These are phyloP conservation scores for Canariomyces notabilis DNA, from an alignment of 2,329 filamentous ascomycete genomes.

Conservation along the genomic window DNA sequence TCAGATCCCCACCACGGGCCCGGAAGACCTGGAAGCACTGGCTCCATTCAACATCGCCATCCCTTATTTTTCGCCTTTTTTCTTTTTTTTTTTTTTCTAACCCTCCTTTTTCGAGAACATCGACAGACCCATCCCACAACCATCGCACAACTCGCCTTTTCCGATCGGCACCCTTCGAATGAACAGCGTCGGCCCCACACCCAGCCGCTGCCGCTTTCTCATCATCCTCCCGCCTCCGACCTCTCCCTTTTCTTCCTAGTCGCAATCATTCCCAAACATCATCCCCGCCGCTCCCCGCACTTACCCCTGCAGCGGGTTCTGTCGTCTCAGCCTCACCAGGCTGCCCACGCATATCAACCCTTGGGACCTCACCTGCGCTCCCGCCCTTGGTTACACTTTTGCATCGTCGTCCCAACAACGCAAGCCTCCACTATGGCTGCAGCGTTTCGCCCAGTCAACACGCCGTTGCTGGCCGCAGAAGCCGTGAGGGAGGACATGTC, in stretches of 20 bases:
- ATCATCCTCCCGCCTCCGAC: conserved; percentile 6
- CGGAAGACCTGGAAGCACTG: conserved; percentile 13
- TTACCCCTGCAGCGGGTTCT: conserved; percentile 29
- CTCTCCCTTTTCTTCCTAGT: conserved; percentile 15
- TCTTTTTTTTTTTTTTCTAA: conserved; percentile 15
- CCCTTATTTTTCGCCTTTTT: conserved; percentile 14
- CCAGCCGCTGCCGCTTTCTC: conserved; percentile 3
- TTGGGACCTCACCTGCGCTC: conserved; percentile 19
- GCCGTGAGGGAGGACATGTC: conserved; percentile 48
- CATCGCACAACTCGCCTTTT: conserved; percentile 12
- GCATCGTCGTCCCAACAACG: conserved; percentile 11
- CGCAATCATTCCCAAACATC: conserved; percentile 29
- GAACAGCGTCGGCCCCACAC: conserved; percentile 9
- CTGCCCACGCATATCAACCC: conserved; percentile 25
- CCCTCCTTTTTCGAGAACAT: conserved; percentile 5
- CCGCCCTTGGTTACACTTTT: conserved; percentile 14
- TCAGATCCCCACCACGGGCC: conserved; percentile 20
- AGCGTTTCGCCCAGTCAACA: conserved; percentile 58
- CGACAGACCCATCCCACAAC: too few relatives aligned
- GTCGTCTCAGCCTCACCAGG: conserved; percentile 30
- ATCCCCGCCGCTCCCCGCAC: conserved; percentile 28
- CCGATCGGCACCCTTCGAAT: conserved; percentile 14
- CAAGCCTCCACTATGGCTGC: conserved; percentile 42
- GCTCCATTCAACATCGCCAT: conserved; percentile 16
- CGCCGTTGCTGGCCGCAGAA: conserved; percentile 40